These are phyloP conservation scores for Lepidium didymum DNA, from an alignment of 345 rosid genomes.

Conservation along the genomic window DNA sequence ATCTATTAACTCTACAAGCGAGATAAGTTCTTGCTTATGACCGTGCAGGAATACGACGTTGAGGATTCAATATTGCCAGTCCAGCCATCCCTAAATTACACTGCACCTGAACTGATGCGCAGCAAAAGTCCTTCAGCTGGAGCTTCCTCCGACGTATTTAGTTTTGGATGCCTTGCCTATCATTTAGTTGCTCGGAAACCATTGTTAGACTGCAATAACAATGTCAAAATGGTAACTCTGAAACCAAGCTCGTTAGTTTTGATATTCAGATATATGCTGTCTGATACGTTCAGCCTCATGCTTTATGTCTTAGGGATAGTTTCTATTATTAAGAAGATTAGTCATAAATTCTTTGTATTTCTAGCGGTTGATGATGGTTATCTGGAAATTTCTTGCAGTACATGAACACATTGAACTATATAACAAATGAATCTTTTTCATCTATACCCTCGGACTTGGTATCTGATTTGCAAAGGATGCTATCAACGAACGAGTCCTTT, in stretches of 20 bases:
- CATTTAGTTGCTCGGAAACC: slow-evolving; percentile 89
- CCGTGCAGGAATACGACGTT: slow-evolving; percentile 81
- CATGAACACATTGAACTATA: slow-evolving; percentile 77
- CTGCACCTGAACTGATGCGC: slow-evolving; percentile 90
- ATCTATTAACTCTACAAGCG: neutral
- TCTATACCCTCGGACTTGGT: slow-evolving; percentile 75
- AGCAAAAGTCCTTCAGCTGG: slow-evolving; percentile 69
- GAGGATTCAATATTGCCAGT: slow-evolving; percentile 91
- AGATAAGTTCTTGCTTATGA: neutral
- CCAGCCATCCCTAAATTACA: slow-evolving; percentile 85
- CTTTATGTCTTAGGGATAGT: neutral
- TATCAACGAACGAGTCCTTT: slow-evolving; percentile 68
- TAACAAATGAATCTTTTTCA: slow-evolving; percentile 83
- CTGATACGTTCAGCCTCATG: neutral
- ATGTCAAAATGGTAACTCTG: slow-evolving; percentile 82
- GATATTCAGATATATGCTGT: neutral
- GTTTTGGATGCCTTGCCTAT: slow-evolving; percentile 92
- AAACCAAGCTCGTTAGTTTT: neutral
- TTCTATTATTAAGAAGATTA: neutral
- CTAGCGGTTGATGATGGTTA: neutral
- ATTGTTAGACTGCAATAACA: slow-evolving; percentile 87
- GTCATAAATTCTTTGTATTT: neutral
- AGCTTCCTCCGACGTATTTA: slow-evolving; percentile 77
- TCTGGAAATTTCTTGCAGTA: slow-evolving; percentile 50
- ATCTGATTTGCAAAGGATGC: slow-evolving; percentile 89